A percentile compares a stretch with the other conserved stretches of the same genome.
Evolutionary conservation across 1,139 yeast genomes (phyloP).

Genomic region (Casaregolazyma suthepensis): DNA sequence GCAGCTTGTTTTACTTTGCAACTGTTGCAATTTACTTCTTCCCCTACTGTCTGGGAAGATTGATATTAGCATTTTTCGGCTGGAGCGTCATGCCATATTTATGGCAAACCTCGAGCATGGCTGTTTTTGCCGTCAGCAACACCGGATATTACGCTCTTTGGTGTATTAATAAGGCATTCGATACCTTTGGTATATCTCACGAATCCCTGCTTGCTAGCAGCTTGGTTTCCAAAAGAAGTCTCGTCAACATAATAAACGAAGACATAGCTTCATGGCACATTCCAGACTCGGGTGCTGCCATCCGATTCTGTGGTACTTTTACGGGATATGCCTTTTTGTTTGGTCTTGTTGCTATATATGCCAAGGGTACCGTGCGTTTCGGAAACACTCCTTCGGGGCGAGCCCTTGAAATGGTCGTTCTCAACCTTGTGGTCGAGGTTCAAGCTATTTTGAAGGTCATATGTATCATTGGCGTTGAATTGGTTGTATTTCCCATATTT

Average conservation of each 20-base stretch:
- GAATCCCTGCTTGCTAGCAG: constrained; percentile 1
- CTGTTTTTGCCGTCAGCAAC: neutral
- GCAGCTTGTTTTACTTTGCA: constrained; percentile 17
- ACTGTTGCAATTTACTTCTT: constrained; percentile 19
- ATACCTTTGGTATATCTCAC: neutral
- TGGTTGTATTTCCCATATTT: constrained; percentile 74
- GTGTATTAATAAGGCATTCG: neutral
- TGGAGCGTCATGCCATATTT: neutral
- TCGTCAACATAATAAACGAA: neutral
- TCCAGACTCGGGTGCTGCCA: constrained; percentile 12
- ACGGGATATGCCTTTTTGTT: constrained; percentile 18
- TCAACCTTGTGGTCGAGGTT: constrained; percentile 29
- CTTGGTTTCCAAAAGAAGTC: constrained; percentile 2
- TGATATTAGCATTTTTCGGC: constrained; percentile 12
- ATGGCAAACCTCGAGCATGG: neutral
- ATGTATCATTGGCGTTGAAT: constrained; percentile 67
- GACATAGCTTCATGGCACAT: constrained; percentile 7
- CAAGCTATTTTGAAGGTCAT: constrained; percentile 68
- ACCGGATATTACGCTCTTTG: neutral
- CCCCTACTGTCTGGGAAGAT: constrained; percentile 27
- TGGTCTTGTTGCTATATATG: constrained; percentile 15
- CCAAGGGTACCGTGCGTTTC: constrained; percentile 16
- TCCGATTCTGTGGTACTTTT: constrained; percentile 15
- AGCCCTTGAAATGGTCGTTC: constrained; percentile 16
- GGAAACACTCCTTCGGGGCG: constrained; percentile 12